A percentile compares a stretch with the other conserved stretches of the same genome.
phyloP scores from a whole-genome alignment of 2,329 filamentous ascomycete genomes.

The Trichoderma endophyticum region DNA sequence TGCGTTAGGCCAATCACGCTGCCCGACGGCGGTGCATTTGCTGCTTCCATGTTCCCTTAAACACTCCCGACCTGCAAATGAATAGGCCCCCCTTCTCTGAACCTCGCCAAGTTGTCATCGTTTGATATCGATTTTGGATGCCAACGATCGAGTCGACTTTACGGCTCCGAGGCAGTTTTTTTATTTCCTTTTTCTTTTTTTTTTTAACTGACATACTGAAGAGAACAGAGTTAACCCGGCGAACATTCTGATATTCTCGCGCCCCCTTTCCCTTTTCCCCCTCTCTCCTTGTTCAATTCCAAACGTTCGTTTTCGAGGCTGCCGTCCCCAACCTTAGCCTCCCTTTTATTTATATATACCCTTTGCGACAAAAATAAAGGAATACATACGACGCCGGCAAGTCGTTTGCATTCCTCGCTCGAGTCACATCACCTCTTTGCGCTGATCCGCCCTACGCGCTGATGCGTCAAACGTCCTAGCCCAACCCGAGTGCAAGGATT shows the following conservation, averaged over 20 bases:
- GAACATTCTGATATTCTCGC: constrained; percentile 17
- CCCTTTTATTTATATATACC: constrained; percentile 11
- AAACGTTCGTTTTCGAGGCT: constrained; percentile 15
- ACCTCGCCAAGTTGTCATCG: constrained; percentile 28
- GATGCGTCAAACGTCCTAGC: constrained; percentile 30
- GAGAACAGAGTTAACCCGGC: constrained; percentile 16
- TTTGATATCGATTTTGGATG: constrained; percentile 8
- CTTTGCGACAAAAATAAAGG: constrained; percentile 5
- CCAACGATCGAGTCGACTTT: constrained; percentile 22
- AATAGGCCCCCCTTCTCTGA: constrained; percentile 24
- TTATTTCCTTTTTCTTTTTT: neutral
- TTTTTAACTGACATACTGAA: neutral
- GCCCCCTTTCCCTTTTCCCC: neutral
- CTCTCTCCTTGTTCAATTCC: constrained; percentile 14
- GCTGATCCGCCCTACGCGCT: constrained; percentile 29
- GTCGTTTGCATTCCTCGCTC: constrained; percentile 32
- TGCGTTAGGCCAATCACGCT: constrained; percentile 31
- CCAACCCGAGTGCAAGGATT: constrained; percentile 21
- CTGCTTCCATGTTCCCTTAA: constrained; percentile 30
- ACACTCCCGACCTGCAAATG: constrained; percentile 30
- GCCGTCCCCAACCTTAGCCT: neutral
- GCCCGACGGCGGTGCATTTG: constrained; percentile 21
- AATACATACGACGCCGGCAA: constrained; percentile 17
- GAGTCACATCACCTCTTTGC: constrained; percentile 21
- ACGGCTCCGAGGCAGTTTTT: constrained; percentile 8